Conservation (phyloP, 441 rosid species). For the Mallotus japonicus region DNA sequence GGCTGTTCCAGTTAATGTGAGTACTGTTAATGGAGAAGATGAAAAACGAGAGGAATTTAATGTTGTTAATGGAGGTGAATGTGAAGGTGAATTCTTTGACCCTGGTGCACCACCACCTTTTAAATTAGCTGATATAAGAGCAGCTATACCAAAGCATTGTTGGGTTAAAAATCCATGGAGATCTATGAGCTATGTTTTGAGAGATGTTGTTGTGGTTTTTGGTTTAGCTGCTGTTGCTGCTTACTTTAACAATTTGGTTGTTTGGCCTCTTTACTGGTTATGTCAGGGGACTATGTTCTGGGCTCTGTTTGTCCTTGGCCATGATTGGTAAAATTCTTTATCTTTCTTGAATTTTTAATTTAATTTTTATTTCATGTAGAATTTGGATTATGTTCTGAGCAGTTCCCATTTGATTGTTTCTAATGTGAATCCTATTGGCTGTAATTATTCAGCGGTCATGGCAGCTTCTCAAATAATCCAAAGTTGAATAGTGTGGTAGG, state of each 20-base stretch:
- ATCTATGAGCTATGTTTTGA: conserved; percentile 87
- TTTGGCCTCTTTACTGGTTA: conserved; percentile 94
- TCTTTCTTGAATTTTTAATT: neutral
- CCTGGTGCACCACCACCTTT: conserved; percentile 88
- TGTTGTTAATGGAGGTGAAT: conserved; percentile 4
- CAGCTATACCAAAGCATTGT: conserved; percentile 94
- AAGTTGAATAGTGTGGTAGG: conserved; percentile 83
- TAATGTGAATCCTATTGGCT: conserved; percentile 51
- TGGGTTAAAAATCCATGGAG: conserved; percentile 93
- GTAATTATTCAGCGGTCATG: conserved; percentile 70
- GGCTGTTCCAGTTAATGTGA: conserved; percentile 34
- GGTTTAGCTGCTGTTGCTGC: conserved; percentile 83
- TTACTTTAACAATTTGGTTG: conserved; percentile 64
- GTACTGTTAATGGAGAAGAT: conserved; percentile 20
- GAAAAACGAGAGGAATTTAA: conserved; percentile 21
- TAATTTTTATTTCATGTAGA: neutral
- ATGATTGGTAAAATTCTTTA: conserved; percentile 64
- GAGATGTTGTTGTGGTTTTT: conserved; percentile 76
- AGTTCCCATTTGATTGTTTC: neutral
- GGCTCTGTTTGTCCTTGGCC: conserved; percentile 98
- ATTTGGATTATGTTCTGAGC: neutral
- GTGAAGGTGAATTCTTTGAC: conserved; percentile 38
- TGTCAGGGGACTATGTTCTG: conserved; percentile 98
- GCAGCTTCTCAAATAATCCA: conserved; percentile 80
- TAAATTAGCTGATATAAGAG: conserved; percentile 71